Evolutionary conservation across 2,329 filamentous ascomycete species (phyloP), one percentile per base, ranked within the genome.

Genomic region (Fusarium euwallaceae): DNA sequence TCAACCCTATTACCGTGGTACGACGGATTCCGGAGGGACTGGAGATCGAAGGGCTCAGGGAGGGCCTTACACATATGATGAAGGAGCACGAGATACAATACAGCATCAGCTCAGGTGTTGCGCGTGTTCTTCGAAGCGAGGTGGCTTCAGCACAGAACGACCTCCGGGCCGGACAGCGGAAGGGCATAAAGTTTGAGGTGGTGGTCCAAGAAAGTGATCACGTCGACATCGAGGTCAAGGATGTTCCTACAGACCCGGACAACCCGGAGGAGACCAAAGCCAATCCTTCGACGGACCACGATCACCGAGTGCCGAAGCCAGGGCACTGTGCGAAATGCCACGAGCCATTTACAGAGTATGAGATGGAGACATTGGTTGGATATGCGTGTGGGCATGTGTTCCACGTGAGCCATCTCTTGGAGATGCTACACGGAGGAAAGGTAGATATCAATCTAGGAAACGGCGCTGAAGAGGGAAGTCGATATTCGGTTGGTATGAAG

Each of bases 51-150:
- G 97, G 97, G 0, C 87, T 99, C 8, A 89, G 95, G 68, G 94
- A 98, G 72, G 97, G 96, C 0, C 88, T 99, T 4, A 93, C 93
- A 53, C 93, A 95, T 67, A 95, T 99, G 86, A 93, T 99, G 81
- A 93, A 96, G 77, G 97, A 99, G 83, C 95, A 98, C 80, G 97
- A 98, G 80, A 94, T 99, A 53, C 97, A 98, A 84, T 92, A 94
- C 80, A 97, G 93, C 77, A 98, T 99, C 80, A 96, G 93, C 74
- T 92, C 93, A 51, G 97, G 97, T 1, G 97, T 97, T 4, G 95
- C 97, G 1, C 91, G 91, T 64, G 95, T 98, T 0, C 86, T 98
- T 48, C 88, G 93, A 61, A 95, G 95, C 67, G 97, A 99, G 83
- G 96, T 99, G 1, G 92, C 93, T 1, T 88, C 90, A 6, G 95